Conservation (phyloP, 2,329 filamentous ascomycete genomes). For the Paramyrothecium roridum region DNA sequence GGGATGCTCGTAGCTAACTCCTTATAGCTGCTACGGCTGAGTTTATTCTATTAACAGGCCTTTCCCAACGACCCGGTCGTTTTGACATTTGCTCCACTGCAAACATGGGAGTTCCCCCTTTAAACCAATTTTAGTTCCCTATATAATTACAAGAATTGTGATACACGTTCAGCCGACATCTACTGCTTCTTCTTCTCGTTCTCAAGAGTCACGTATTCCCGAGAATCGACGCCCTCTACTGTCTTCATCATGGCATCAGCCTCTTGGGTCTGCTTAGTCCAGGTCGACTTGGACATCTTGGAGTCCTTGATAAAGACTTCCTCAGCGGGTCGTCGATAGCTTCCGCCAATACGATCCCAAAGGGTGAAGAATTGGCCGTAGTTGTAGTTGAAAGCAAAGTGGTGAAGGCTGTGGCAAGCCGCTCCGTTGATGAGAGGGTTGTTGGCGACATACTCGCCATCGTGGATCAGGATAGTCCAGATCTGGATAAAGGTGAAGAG, state of each 20-base stretch:
- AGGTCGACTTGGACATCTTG: background rate
- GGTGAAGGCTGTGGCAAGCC: constrained; percentile 45
- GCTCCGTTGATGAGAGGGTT: constrained; percentile 46
- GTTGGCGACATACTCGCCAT: constrained; percentile 45
- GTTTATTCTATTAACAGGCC: no score
- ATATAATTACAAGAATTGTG: no score
- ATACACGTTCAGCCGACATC: background rate
- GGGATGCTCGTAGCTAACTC: no score
- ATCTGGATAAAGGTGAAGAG: constrained; percentile 42
- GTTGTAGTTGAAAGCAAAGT: constrained; percentile 48
- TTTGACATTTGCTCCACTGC: no score
- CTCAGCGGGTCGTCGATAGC: background rate
- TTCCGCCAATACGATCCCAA: background rate
- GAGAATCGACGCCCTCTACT: background rate
- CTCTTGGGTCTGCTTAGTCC: background rate
- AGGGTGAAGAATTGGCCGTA: constrained; percentile 45
- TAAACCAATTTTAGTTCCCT: no score
- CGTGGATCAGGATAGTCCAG: constrained; percentile 48
- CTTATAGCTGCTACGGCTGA: no score
- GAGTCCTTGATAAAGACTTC: background rate
- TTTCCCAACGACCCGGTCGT: no score
- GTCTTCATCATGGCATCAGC: background rate
- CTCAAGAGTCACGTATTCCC: background rate
- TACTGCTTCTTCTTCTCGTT: background rate
- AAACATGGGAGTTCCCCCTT: no score